Base-by-base conservation (phyloP, 768 basidiomycete genomes). In the Psilocybe tampanensis region DNA sequence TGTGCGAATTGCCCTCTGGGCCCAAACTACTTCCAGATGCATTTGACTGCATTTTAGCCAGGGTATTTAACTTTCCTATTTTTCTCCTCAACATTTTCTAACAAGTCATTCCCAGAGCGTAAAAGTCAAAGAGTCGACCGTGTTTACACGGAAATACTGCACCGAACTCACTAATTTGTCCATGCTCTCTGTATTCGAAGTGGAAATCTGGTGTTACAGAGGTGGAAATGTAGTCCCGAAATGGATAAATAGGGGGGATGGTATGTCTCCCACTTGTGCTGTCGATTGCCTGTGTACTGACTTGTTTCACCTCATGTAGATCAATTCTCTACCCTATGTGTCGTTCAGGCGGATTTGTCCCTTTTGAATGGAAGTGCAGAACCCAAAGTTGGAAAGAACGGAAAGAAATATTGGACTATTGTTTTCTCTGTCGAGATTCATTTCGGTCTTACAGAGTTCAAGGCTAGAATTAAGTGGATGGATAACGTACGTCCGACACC, bases 341-440 rank as follows among this genome's bases (percentile, higher is more conserved):
- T 89, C 32, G 90, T 92, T 18, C 86, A 87, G 13, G 90, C 90
- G 15, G 90, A 92, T 66, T 66, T 91, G 57, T 92, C 90, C 0
- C 83, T 86, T 9, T 73, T 92, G 49, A 85, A 81, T 42, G 81
- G 85, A 18, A 90, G 88, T 60, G 89, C 90, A 0, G 82, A 84
- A 61, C 74, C 90, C 1, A 91, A 90, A 66, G 68, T 72, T 5
- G 85, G 88, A 1, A 82, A 71, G 62, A 81, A 79, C 44, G 86
- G 88, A 49, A 89, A 85, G 73, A 85, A 79, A 11, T 92, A 90
- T 60, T 92, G 89, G 89, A 91, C 86, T 13, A 90, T 92, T 57
- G 86, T 92, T 17, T 92, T 92, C 70, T 88, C 86, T 26, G 86
- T 92, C 26, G 90, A 91, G 67, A 90, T 92, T 53, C 89, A 90